Percentiles rank a stretch among this genome's conserved stretches.
These are phyloP conservation scores for Xeromyces bisporus DNA, from an alignment of 495 filamentous ascomycete species.

Conservation along the genomic window DNA sequence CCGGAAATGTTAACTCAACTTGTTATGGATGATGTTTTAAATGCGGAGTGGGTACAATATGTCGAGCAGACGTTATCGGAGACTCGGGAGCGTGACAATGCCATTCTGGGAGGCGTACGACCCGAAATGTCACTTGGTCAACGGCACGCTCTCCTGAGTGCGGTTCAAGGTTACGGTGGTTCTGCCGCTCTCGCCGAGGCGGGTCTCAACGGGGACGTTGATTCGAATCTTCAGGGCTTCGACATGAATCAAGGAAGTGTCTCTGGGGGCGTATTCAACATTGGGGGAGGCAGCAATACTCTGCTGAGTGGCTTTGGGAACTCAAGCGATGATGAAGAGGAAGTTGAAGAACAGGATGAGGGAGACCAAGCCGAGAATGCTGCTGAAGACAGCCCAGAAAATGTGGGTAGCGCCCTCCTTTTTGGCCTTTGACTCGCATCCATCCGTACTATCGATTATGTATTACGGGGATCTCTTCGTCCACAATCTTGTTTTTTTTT, in stretches of 20 bases:
- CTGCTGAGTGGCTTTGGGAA: constrained; percentile 89
- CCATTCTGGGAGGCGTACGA: constrained; percentile 89
- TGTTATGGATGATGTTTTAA: constrained; percentile 78
- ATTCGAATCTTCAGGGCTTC: constrained; percentile 51
- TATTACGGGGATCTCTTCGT: constrained; percentile 3
- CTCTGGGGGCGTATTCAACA: constrained; percentile 46
- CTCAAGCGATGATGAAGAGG: constrained; percentile 92
- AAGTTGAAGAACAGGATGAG: constrained; percentile 78
- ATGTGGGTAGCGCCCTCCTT: constrained; percentile 49
- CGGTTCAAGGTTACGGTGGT: constrained; percentile 39
- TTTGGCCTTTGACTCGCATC: constrained; percentile 38
- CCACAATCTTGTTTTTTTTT: constrained; percentile 3
- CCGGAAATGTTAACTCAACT: constrained; percentile 68
- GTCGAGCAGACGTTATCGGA: constrained; percentile 89
- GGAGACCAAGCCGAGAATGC: constrained; percentile 15
- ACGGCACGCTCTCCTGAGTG: constrained; percentile 47
- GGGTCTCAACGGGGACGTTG: constrained; percentile 39
- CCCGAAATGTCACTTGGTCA: constrained; percentile 66
- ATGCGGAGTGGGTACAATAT: constrained; percentile 81
- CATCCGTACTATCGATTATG: constrained; percentile 34
- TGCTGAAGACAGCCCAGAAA: constrained; percentile 35
- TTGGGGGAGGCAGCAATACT: constrained; percentile 41
- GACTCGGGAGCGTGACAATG: constrained; percentile 91
- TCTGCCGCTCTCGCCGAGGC: constrained; percentile 64
- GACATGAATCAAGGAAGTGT: constrained; percentile 55